These are phyloP conservation scores for Phaeotremella skinneri DNA, from an alignment of 768 basidiomycete species.

Conservation along the genomic window DNA sequence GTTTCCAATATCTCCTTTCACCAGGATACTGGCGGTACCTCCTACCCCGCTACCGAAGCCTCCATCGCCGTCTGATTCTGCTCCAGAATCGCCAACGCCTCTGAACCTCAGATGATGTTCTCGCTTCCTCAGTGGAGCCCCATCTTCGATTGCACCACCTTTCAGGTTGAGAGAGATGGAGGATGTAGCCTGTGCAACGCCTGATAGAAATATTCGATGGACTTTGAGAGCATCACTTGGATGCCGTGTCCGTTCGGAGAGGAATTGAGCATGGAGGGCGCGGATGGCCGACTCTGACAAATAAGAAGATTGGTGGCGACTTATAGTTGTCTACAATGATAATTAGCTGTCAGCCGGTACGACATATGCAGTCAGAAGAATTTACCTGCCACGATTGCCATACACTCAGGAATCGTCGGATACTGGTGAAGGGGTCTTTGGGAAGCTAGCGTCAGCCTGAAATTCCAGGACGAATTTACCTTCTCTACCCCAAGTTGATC, in stretches of 20 bases:
- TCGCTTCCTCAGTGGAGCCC: constrained; percentile 27
- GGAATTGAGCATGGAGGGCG: constrained; percentile 17
- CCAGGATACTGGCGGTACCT: neutral
- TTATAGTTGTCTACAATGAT: neutral
- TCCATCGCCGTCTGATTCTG: constrained; percentile 6
- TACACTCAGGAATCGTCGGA: constrained; percentile 27
- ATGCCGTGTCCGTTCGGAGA: constrained; percentile 24
- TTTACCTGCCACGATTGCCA: constrained; percentile 37
- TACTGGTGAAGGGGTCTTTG: constrained; percentile 38
- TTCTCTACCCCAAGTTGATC: constrained; percentile 34
- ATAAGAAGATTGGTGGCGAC: constrained; percentile 3
- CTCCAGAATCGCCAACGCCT: constrained; percentile 11
- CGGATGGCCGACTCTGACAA: constrained; percentile 30
- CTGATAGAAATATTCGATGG: constrained; percentile 30
- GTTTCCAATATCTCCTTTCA: constrained; percentile 28
- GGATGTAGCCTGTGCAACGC: constrained; percentile 38
- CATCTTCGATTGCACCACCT: constrained; percentile 35
- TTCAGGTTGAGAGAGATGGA: constrained; percentile 35
- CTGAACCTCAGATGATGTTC: constrained; percentile 37
- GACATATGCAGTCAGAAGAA: neutral
- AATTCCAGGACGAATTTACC: constrained; percentile 10
- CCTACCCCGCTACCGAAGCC: neutral
- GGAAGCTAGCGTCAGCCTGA: constrained; percentile 19
- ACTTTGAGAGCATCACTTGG: constrained; percentile 33
- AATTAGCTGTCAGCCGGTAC: neutral